Base-by-base conservation (phyloP, 768 basidiomycete genomes). In the Psilocybe subaeruginosa region DNA sequence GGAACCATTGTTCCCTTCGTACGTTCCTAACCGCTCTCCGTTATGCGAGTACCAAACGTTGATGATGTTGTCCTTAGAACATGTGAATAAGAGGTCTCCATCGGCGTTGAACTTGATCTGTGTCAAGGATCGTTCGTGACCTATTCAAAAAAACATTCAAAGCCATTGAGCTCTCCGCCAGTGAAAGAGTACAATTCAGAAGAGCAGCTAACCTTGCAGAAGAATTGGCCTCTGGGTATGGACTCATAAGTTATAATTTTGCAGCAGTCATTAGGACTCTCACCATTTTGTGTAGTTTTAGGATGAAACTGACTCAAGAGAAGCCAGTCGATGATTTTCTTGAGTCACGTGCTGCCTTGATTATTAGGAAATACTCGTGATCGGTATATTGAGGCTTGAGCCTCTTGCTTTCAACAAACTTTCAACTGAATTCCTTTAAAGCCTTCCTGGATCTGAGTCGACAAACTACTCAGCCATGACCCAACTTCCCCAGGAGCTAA, bases 41-140 rank as follows among this genome's bases (percentile, higher is more conserved):
- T 99, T 99, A 69, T 97, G 93, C 11, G 95, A 90, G 74, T 85
- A 97, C 97, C 97, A 99, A 54, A 94, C 95, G 72, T 97, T 98
- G 74, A 98, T 92, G 67, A 93, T 75, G 69, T 91, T 85, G 74
- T 99, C 97, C 83, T 99, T 99, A 68, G 94, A 95, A 72, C 91
- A 93, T 23, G 95, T 90, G 76, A 99, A 97, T 54, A 99, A 82
- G 14, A 99, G 83, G 77, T 99, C 97, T 65, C 97, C 97, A 72
- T 99, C 97, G 56, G 82, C 76, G 79, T 98, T 99, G 84, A 93
- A 99, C 80, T 94, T 95, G 85, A 98, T 92, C 79, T 98, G 95
- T 7, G 96, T 98, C 70, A 99, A 81, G 54, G 97, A 92, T 71
- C 97, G 94, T 80, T 98, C 95, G 78, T 99, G 96, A 67, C 97